phyloP scores from a whole-genome alignment of 192 early-diverging fungal species.

The Entomortierella parvispora region DNA sequence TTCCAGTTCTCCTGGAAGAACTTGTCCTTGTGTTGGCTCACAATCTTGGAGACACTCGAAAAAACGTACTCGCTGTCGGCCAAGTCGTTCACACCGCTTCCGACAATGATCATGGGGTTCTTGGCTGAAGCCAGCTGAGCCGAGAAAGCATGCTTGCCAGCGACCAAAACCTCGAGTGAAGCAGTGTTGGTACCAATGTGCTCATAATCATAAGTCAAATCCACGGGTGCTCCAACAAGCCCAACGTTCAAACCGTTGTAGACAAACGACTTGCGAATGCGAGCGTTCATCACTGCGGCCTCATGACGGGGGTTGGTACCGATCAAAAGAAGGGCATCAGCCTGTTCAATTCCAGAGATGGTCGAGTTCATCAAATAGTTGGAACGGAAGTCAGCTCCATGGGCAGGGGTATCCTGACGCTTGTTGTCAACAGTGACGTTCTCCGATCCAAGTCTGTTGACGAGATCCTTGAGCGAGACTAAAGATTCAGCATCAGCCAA shows the following conservation, averaged over 20 bases:
- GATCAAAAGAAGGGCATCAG: conserved; percentile 90
- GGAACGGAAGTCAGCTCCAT: conserved; percentile 83
- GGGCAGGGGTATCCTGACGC: conserved; percentile 60
- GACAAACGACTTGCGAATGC: conserved; percentile 94
- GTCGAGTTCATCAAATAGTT: conserved; percentile 89
- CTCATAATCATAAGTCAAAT: conserved; percentile 92
- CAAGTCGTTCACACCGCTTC: conserved; percentile 81
- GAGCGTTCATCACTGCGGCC: conserved; percentile 94
- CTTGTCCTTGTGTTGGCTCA: conserved; percentile 69
- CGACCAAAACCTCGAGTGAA: conserved; percentile 75
- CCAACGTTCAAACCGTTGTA: conserved; percentile 83
- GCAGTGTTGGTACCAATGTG: conserved; percentile 78
- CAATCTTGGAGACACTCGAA: conserved; percentile 80
- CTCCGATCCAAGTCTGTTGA: conserved; percentile 89
- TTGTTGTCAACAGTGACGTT: conserved; percentile 82
- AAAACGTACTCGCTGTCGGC: conserved; percentile 78
- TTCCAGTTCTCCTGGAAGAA: conserved; percentile 86
- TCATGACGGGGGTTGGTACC: conserved; percentile 98
- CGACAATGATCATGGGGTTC: conserved; percentile 92
- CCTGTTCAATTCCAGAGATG: conserved; percentile 90
- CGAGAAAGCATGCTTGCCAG: conserved; percentile 80
- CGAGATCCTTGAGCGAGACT: conserved; percentile 94
- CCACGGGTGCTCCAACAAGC: conserved; percentile 78
- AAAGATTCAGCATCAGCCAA: conserved; percentile 94
- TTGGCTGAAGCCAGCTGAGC: conserved; percentile 82